Evolutionary conservation across 2,329 filamentous ascomycete genomes (phyloP).

Genomic region (Cytospora schulzeri): DNA sequence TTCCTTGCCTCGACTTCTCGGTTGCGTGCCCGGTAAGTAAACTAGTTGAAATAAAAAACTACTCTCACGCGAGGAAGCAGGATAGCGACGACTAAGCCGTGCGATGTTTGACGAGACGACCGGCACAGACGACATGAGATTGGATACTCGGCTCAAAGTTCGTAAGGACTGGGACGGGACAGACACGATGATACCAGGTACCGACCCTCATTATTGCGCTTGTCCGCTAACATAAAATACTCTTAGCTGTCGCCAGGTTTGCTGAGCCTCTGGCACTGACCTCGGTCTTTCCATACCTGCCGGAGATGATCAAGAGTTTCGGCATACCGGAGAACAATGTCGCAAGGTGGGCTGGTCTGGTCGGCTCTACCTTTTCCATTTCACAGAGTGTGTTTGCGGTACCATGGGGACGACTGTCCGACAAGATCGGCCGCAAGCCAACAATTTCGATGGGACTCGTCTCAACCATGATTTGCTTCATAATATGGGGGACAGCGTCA

Average conservation of each 20-base stretch:
- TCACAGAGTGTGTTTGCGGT: conserved; percentile 73
- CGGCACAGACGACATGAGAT: not conserved
- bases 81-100: not conserved
- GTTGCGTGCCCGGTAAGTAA: conserved; percentile 13
- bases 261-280: conserved; percentile 75
- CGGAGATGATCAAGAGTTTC: conserved; percentile 83
- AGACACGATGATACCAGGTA: conserved; percentile 14
- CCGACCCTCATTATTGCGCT: conserved; percentile 29
- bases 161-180: not conserved
- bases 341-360: conserved; percentile 79
- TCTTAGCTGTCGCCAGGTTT: conserved; percentile 72
- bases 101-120: conserved; percentile 2
- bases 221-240: conserved; percentile 38
- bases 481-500: conserved; percentile 83
- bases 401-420: conserved; percentile 75
- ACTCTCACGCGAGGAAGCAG: conserved; percentile 4
- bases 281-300: conserved; percentile 70
- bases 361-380: conserved; percentile 71
- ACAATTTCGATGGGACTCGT: conserved; percentile 73
- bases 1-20: conserved; percentile 14
- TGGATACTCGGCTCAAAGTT: not conserved
- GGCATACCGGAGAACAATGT: conserved; percentile 71
- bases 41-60: not conserved
- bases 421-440: conserved; percentile 79
- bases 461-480: conserved; percentile 78